Evolutionary conservation across 768 basidiomycete species (phyloP).

Genomic region (Termitomyces sp.): DNA sequence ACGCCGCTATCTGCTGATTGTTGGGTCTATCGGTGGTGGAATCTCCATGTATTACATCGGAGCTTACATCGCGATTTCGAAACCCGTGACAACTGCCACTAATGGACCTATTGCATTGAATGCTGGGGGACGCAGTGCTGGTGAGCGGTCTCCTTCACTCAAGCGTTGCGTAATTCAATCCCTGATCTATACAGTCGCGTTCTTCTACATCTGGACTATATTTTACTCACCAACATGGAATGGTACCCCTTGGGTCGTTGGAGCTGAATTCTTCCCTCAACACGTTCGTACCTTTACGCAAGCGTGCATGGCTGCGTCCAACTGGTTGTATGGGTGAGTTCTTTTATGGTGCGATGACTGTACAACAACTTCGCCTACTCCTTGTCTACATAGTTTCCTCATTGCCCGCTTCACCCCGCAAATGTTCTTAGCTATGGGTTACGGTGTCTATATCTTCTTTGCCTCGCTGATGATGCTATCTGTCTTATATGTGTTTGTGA

Average conservation of each 20-base stretch:
- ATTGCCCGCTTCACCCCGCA: conserved; percentile 35
- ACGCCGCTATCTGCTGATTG: conserved; percentile 35
- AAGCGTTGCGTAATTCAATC: background rate
- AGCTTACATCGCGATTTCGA: conserved; percentile 37
- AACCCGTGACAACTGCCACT: conserved; percentile 17
- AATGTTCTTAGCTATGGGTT: conserved; percentile 34
- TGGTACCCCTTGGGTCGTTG: conserved; percentile 44
- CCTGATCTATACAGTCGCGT: conserved; percentile 18
- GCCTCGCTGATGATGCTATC: conserved; percentile 30
- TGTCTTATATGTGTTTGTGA: conserved; percentile 30
- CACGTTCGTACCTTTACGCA: conserved; percentile 36
- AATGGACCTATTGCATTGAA: conserved; percentile 12
- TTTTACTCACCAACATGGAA: conserved; percentile 40
- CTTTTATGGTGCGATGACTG: background rate
- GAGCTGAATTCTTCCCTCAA: conserved; percentile 41
- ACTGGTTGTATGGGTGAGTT: conserved; percentile 30
- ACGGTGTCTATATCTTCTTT: conserved; percentile 35
- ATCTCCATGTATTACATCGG: conserved; percentile 42
- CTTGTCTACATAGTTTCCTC: conserved; percentile 24
- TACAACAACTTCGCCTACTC: background rate
- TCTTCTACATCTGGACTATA: conserved; percentile 36
- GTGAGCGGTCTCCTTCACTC: conserved; percentile 13
- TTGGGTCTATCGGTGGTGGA: conserved; percentile 36
- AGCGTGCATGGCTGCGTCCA: conserved; percentile 32
- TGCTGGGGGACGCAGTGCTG: conserved; percentile 28